phyloP scores from a whole-genome alignment of 352 stramenopile species.

The Globisporangium orthogonon region DNA sequence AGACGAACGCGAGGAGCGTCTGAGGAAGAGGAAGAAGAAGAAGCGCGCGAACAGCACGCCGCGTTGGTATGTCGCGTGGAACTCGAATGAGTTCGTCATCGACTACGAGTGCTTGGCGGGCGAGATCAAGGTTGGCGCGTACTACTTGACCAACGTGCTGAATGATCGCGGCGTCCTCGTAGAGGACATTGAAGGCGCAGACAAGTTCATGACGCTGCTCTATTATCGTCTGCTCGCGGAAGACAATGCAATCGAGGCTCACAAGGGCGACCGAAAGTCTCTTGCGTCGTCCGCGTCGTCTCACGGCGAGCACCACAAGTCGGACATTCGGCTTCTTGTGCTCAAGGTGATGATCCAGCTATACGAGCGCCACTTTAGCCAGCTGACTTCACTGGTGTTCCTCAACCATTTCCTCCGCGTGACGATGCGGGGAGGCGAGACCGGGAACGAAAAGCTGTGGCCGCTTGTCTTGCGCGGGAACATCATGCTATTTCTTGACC shows the following conservation, averaged over 20 bases:
- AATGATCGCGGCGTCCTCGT: constrained; percentile 75
- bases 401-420: constrained; percentile 78
- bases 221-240: constrained; percentile 82
- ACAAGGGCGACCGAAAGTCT: constrained; percentile 10
- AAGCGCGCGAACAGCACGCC: constrained; percentile 60
- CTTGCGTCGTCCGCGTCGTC: constrained; percentile 21
- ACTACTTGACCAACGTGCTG: constrained; percentile 78
- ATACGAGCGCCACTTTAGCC: constrained; percentile 73
- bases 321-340: constrained; percentile 70
- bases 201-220: constrained; percentile 83
- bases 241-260: constrained; percentile 24
- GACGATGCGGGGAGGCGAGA: constrained; percentile 61
- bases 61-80: constrained; percentile 82
- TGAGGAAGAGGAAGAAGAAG: constrained; percentile 71
- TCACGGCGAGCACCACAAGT: constrained; percentile 28
- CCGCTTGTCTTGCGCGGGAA: constrained; percentile 75
- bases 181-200: constrained; percentile 68
- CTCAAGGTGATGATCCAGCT: constrained; percentile 87
- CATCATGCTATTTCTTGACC: constrained; percentile 79
- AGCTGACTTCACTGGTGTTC: constrained; percentile 74
- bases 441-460: constrained; percentile 38
- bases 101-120: constrained; percentile 68
- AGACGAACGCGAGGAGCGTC: constrained; percentile 18
- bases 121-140: constrained; percentile 79
- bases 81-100: constrained; percentile 80